Base-by-base conservation (phyloP, 495 filamentous ascomycete species). In the Cercophora sp. region DNA sequence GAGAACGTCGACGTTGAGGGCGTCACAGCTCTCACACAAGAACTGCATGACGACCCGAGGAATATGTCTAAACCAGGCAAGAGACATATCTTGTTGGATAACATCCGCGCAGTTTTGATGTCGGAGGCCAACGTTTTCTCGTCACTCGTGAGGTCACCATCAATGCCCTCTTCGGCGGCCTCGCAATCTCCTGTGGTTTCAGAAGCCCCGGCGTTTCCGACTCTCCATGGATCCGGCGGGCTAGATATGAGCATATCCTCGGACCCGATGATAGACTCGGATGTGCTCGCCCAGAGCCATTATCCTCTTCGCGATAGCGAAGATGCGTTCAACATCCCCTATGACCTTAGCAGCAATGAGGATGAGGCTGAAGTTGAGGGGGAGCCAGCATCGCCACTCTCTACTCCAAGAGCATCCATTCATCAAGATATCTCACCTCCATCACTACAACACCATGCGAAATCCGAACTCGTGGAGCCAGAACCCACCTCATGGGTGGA, bases 111-210 rank as follows among this genome's bases (percentile, higher is more conserved):
- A 5, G 78, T 79, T 37, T 70, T 93, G 31, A 81, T 89, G 31
- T 86, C 87, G 13, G 86, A 91, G 47, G 79, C 86, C 13, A 76
- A 81, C 35, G 73, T 91, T 0, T 91, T 91, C 55, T 83, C 86
- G 8, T 80, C 79, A 5, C 72, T 87, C 51, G 70, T 78, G 15
- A 76, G 76, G 15, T 84, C 84, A 15, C 76, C 81, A 2, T 79
- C 78, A 2, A 77, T 83, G 59, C 72, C 77, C 4, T 86, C 85
- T 32, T 83, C 85, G n/a, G 69, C 73, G 2, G 77, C 74, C 24
- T 75, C 79, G 4, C 71, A 70, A 9, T 77, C 73, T 5, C 72
- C 74, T 2, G 27, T 53, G 10, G 19, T 48, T 20, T 39, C 60
- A 24, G 46, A 64, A 44, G 41, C 62, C 18, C n/a, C 63, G 37